These are phyloP conservation scores for Ophiocordyceps camponoti-leonardi DNA, from an alignment of 2,329 filamentous ascomycete genomes.

Conservation along the genomic window DNA sequence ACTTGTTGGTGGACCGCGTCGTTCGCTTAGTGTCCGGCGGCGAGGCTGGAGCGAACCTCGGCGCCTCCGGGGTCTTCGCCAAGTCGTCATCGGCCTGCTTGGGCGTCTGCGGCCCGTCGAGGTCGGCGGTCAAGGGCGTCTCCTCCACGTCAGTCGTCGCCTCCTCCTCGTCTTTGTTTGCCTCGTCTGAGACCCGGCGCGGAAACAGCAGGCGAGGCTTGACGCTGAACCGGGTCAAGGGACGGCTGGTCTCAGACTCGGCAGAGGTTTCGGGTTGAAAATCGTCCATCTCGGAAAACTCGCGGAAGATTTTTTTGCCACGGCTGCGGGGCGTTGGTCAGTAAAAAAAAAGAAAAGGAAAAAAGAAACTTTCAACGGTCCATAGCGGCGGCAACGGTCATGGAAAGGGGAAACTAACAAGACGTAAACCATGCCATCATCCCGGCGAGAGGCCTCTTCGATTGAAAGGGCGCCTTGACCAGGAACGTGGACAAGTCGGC, in stretches of 20 bases:
- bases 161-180: constrained; percentile 36
- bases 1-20: constrained; percentile 38
- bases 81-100: constrained; percentile 12
- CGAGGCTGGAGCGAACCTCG: constrained; percentile 38
- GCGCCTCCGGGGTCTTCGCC: constrained; percentile 33
- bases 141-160: constrained; percentile 41
- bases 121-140: constrained; percentile 12
- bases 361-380: neutral
- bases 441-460: constrained; percentile 43
- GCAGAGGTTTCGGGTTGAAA: constrained; percentile 13
- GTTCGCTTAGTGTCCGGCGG: constrained; percentile 45
- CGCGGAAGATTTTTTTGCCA: constrained; percentile 63
- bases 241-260: constrained; percentile 18
- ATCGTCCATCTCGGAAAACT: constrained; percentile 32
- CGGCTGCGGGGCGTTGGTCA: constrained; percentile 33
- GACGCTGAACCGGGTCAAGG: constrained; percentile 49
- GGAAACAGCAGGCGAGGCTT: constrained; percentile 60
- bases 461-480: constrained; percentile 41
- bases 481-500: constrained; percentile 33
- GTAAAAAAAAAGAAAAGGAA: neutral
- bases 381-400: neutral
- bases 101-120: constrained; percentile 16
- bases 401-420: constrained; percentile 44
- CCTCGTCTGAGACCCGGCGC: constrained; percentile 24
- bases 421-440: constrained; percentile 57